A percentile compares a stretch with the other conserved stretches of the same genome.
phyloP scores from a whole-genome alignment of 441 rosid genomes.

The Jatropha podagrica region DNA sequence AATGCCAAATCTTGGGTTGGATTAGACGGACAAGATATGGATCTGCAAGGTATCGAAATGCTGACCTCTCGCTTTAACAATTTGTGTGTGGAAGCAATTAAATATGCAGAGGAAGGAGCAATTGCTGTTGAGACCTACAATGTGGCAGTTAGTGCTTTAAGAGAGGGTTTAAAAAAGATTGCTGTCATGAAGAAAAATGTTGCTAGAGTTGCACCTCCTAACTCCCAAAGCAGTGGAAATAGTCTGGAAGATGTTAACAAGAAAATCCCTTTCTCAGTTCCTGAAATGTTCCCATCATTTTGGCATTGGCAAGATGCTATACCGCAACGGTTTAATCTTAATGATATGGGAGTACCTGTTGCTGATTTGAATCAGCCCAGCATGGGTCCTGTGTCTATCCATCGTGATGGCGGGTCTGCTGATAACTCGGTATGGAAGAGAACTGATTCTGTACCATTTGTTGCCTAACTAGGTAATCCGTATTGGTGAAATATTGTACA shows the following conservation, averaged over 20 bases:
- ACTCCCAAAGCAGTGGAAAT: constrained; percentile 40
- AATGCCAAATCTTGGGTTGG: constrained; percentile 53
- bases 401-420: constrained; percentile 35
- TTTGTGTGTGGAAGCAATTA: constrained; percentile 55
- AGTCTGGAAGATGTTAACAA: constrained; percentile 40
- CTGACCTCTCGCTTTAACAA: constrained; percentile 57
- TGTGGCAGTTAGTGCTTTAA: constrained; percentile 46
- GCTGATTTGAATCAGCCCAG: constrained; percentile 61
- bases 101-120: constrained; percentile 64
- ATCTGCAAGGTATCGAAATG: constrained; percentile 37
- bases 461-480: neutral
- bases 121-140: constrained; percentile 51
- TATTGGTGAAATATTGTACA: neutral
- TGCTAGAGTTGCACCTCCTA: constrained; percentile 37
- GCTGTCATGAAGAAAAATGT: constrained; percentile 44
- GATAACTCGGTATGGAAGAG: constrained; percentile 43
- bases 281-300: constrained; percentile 43
- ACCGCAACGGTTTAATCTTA: constrained; percentile 47
- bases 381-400: constrained; percentile 49
- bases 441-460: neutral
- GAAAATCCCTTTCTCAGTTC: constrained; percentile 32
- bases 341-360: constrained; percentile 46
- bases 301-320: constrained; percentile 63
- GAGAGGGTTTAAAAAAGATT: constrained; percentile 48
- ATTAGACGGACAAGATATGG: constrained; percentile 41